phyloP scores from a whole-genome alignment of 495 filamentous ascomycete genomes.

The Penicillium odoratum region DNA sequence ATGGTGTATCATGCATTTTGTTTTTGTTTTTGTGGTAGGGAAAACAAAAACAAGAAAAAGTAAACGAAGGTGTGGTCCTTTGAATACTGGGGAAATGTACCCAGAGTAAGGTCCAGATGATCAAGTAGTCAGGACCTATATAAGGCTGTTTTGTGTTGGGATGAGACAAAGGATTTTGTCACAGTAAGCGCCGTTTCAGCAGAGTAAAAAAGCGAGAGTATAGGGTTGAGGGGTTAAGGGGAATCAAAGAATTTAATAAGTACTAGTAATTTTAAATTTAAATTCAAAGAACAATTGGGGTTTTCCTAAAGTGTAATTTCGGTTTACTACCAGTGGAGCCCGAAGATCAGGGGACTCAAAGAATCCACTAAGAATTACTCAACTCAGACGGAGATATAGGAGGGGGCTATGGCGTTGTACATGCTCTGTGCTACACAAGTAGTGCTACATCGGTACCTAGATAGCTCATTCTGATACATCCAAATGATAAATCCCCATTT shows the following conservation, averaged over 20 bases:
- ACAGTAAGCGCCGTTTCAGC: slow-evolving; percentile 20
- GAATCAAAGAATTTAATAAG: not conserved
- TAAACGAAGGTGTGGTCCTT: not conserved
- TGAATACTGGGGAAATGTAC: not conserved
- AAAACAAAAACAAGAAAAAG: slow-evolving; percentile 1
- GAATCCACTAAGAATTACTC: not conserved
- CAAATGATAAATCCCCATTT: not conserved
- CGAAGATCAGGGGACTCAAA: slow-evolving; percentile 16
- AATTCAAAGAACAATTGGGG: too few species aligned
- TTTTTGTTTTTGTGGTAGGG: not conserved
- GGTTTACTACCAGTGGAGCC: slow-evolving; percentile 7
- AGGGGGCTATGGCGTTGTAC: not conserved
- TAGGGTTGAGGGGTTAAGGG: not conserved
- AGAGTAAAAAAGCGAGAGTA: slow-evolving; percentile 2
- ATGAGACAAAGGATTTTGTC: slow-evolving; percentile 16
- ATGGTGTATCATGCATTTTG: slow-evolving; percentile 45
- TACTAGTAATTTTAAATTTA: not conserved
- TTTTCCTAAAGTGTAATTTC: slow-evolving; percentile 1
- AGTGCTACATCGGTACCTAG: not conserved
- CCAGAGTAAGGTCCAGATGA: not conserved
- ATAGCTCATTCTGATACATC: slow-evolving; percentile 5
- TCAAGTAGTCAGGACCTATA: not conserved
- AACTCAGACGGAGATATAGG: not conserved
- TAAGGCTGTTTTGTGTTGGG: not conserved
- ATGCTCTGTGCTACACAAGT: not conserved